Percentiles rank a stretch among this genome's conserved stretches.
These are phyloP conservation scores for Solanum lycopersicoides DNA, from an alignment of 257 asterid genomes.

Conservation along the genomic window DNA sequence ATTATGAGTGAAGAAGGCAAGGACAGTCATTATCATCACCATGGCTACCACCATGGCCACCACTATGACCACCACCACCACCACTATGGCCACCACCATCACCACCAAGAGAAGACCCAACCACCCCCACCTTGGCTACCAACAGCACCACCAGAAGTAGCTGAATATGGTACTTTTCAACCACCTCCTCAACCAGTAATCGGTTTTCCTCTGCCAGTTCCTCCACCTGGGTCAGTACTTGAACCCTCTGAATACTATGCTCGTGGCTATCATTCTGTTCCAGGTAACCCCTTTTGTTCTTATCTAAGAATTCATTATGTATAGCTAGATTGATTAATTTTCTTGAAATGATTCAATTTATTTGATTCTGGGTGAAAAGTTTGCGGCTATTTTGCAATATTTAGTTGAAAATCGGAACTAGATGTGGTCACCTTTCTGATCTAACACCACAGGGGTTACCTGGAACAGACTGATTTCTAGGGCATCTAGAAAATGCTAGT, in stretches of 20 bases:
- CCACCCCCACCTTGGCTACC: conserved; percentile 8
- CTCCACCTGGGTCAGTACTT: conserved; percentile 58
- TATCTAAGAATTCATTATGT: not conserved
- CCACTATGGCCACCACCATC: conserved; percentile 10
- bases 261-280: conserved; percentile 80
- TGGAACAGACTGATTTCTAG: no score
- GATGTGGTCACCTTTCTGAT: no score
- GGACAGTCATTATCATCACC: conserved; percentile 17
- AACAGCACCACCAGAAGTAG: conserved; percentile 7
- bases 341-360: not conserved
- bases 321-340: not conserved
- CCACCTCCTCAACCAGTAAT: conserved; percentile 55
- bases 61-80: conserved; percentile 4
- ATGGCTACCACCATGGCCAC: not conserved
- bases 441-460: no score
- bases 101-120: not conserved
- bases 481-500: no score
- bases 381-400: not conserved
- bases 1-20: conserved; percentile 47
- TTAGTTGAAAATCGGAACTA: not conserved
- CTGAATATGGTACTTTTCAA: conserved; percentile 80
- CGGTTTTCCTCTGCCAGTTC: conserved; percentile 85
- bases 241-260: conserved; percentile 49
- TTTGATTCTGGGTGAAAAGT: not conserved
- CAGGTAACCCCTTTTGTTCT: conserved; percentile 29